Conservation (phyloP, 345 rosid species). For the Eucalyptus curtisii region DNA sequence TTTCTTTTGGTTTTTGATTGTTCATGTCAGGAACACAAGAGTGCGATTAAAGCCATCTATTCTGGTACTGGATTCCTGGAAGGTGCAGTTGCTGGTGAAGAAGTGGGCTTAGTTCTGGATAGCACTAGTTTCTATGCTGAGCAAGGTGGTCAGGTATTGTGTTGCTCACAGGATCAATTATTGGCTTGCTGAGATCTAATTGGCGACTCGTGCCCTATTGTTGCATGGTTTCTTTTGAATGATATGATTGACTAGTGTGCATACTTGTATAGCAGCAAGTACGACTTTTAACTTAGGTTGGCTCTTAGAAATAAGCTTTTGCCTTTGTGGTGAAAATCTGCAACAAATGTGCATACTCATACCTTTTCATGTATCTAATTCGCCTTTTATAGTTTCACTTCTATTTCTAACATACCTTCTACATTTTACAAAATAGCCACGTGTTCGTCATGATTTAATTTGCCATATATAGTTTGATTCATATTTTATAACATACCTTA, state of each 20-base stretch:
- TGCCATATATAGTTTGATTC: not conserved
- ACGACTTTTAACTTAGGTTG: not conserved
- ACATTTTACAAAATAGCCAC: not conserved
- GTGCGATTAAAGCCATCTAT: conserved; percentile 72
- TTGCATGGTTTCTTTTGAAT: not conserved
- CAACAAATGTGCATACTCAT: not conserved
- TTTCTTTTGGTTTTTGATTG: not conserved
- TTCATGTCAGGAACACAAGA: conserved; percentile 49
- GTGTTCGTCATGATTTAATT: not conserved
- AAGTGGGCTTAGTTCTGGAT: conserved; percentile 67
- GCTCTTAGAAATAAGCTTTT: not conserved
- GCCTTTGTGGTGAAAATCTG: not conserved
- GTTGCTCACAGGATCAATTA: not conserved
- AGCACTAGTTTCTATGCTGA: conserved; percentile 93
- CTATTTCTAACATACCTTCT: not conserved
- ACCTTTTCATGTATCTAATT: not conserved
- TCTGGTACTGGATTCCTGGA: conserved; percentile 61
- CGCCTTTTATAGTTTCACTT: not conserved
- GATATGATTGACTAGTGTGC: not conserved
- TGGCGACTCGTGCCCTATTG: not conserved
- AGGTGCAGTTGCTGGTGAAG: conserved; percentile 29
- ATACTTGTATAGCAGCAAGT: not conserved
- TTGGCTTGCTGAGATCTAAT: not conserved
- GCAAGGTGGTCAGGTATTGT: conserved; percentile 98
- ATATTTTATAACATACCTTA: not conserved